Conservation (phyloP, 2,329 filamentous ascomycete genomes). For the Bipolaris sorokiniana region DNA sequence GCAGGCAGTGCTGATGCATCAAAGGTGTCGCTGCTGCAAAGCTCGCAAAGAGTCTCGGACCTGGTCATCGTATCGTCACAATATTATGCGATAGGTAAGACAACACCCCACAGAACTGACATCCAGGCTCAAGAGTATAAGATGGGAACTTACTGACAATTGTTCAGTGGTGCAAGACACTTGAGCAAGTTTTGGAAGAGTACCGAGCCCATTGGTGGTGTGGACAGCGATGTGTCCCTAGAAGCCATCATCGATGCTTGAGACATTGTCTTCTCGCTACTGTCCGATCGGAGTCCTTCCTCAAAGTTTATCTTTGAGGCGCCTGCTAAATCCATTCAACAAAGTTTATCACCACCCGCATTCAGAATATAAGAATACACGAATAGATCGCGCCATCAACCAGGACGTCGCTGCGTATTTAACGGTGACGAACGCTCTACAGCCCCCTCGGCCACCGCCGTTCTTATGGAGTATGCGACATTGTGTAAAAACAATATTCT, state of each 20-base stretch:
- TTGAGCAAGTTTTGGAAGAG: constrained; percentile 84
- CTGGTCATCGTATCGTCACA: constrained; percentile 71
- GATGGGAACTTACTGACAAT: constrained; percentile 25
- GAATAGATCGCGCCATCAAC: constrained; percentile 17
- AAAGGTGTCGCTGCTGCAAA: constrained; percentile 71
- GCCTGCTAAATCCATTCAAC: constrained; percentile 1
- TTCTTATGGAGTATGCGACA: constrained; percentile 12
- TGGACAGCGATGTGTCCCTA: constrained; percentile 56
- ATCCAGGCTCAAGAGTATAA: no score
- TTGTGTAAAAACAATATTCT: constrained; percentile 19
- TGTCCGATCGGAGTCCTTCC: not conserved
- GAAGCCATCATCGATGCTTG: constrained; percentile 61
- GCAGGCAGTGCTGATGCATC: constrained; percentile 19
- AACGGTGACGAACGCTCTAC: not conserved
- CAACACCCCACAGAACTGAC: not conserved
- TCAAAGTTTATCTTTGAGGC: not conserved
- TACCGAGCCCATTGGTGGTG: constrained; percentile 68
- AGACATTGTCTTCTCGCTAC: constrained; percentile 10
- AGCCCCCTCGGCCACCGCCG: not conserved
- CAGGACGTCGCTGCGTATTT: constrained; percentile 11
- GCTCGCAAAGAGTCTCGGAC: constrained; percentile 69
- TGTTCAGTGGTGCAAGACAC: constrained; percentile 69
- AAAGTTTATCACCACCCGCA: constrained; percentile 7
- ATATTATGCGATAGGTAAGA: constrained; percentile 72
- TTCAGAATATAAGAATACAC: constrained; percentile 15